Evolutionary conservation across 2,329 filamentous ascomycete species (phyloP).

Genomic region (Ceratocystiopsis minuta): DNA sequence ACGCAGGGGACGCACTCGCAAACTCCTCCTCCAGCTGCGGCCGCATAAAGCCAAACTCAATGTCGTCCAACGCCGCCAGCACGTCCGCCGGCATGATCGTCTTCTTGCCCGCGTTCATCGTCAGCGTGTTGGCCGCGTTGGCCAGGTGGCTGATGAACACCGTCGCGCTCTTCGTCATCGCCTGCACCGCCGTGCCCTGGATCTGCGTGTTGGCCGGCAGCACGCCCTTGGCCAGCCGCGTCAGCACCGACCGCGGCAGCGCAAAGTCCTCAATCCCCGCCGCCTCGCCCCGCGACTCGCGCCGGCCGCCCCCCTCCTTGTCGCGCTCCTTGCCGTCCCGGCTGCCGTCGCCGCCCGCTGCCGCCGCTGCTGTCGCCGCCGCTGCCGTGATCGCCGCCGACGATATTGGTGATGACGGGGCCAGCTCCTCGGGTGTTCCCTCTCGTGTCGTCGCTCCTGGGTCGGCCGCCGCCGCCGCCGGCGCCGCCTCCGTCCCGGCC

Average conservation of each 20-base stretch:
- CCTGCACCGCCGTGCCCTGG: slow-evolving; percentile 63
- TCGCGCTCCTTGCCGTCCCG: slow-evolving; percentile 18
- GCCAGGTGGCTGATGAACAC: slow-evolving; percentile 72
- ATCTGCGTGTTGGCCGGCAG: slow-evolving; percentile 68
- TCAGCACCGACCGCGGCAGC: slow-evolving; percentile 66
- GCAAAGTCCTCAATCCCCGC: slow-evolving; percentile 45
- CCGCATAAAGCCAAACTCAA: slow-evolving; percentile 57
- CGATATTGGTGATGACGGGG: no score
- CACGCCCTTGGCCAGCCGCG: slow-evolving; percentile 61
- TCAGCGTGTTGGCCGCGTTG: slow-evolving; percentile 58
- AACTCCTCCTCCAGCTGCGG: slow-evolving; percentile 56
- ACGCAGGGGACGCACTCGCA: slow-evolving; percentile 35
- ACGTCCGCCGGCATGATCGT: slow-evolving; percentile 62
- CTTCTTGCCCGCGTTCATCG: slow-evolving; percentile 50
- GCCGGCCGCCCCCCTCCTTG: slow-evolving; percentile 5
- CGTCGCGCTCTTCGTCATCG: slow-evolving; percentile 64
- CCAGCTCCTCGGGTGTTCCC: no score
- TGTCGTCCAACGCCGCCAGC: slow-evolving; percentile 57
- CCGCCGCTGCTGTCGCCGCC: background rate
- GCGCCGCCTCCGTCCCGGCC: slow-evolving; percentile 10
- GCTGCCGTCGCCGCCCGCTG: background rate
- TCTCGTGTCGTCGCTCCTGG: background rate
- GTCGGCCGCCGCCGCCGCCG: slow-evolving; percentile 10
- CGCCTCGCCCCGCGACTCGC: slow-evolving; percentile 14
- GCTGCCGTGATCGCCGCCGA: background rate